Evolutionary conservation across 2,329 filamentous ascomycete species (phyloP), one percentile per base, ranked within the genome.

Genomic region (Allantophomopsis cytisporea): DNA sequence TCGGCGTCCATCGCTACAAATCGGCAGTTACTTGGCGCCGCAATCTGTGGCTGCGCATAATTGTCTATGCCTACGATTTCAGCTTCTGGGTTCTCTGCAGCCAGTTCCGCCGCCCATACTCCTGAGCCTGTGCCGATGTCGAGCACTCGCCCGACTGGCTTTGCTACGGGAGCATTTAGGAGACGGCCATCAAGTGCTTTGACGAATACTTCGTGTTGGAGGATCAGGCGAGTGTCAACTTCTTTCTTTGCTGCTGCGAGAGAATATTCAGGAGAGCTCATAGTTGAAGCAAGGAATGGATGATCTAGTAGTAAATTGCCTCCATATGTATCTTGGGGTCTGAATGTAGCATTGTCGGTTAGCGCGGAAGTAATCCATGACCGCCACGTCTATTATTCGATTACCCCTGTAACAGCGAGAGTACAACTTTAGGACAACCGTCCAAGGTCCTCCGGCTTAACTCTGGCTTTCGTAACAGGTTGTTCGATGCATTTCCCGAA

Each of bases 81-180:
- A 13, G 17, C 35, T 13, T 7, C 12, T 13, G 23, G 23, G 23
- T 28, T 28, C 8, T 28, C 23, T 8, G 7, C 10, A 5, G 38
- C 36, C 16, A 38, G 10, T 14, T 38, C 36, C 23, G 15, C 30
- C 2, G 36, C 36, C 36, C 36, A 38, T 14, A 38, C 30, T 6
- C 36, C 36, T 6, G 20, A 30, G 5, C 36, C 36, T 10, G 36
- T 38, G n/a, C 36, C 36, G 7, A 38, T 38, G 23, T 38, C 36
- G 18, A 38, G 23, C 8, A 38, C 36, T 30, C 36, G 36, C 23
- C 23, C 23, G 8, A 28, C 23, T 8, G 23, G 23, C 23, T 12
- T 28, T 28, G 35, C 6, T 18, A 36, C 21, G 35, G 35, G 35
- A 2, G 35, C 35, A 13, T 20, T 36, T 7, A 36, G 17, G 6